Base-by-base conservation (phyloP, 768 basidiomycete genomes). In the Termitomyces sp. region DNA sequence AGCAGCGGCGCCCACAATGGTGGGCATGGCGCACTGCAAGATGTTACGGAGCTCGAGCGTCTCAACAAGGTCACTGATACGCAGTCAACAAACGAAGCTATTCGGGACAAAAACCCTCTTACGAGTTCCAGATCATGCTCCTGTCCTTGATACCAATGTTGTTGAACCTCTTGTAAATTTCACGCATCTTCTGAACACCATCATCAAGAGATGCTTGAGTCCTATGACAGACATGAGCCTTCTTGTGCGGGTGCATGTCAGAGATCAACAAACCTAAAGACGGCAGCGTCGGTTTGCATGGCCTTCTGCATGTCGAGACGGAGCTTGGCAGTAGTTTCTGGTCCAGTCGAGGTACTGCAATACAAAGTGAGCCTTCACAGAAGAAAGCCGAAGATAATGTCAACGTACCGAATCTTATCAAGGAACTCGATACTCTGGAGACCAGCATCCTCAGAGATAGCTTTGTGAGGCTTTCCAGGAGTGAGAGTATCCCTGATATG, bases 101-200 rank as follows among this genome's bases (percentile, higher is more conserved):
- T 10, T 36, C 40, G 12, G 4, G 18, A n/a, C 48, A 36, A 41
- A 18, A 53, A 30, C 28, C 44, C 20, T 70, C 93, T 63, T 68
- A 96, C 95, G 93, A 93, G 79, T 98, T 98, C 97, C 96, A 99
- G 74, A 98, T 97, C 95, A 98, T 92, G 75, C 92, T 93, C 70
- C 97, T 83, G 74, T 98, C 97, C 79, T 97, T 95, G 80, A 97
- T 92, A 56, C 95, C 92, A 64, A 99, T 91, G 47, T 96, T 83
- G 65, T 89, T 82, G 74, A 87, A 98, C 69, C 83, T 92, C 70
- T 89, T 85, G 82, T 95, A 95, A 66, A 98, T 93, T 44, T 81
- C 78, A 58, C 80, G 81, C 67, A 99, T 79, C 78, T 93, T 95
- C 74, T 83, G 68, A 30, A 98, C 95, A 75, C 97, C 97, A 66